These are phyloP conservation scores for Calonectria multiphialidica DNA, from an alignment of 2,329 filamentous ascomycete species.

Conservation along the genomic window DNA sequence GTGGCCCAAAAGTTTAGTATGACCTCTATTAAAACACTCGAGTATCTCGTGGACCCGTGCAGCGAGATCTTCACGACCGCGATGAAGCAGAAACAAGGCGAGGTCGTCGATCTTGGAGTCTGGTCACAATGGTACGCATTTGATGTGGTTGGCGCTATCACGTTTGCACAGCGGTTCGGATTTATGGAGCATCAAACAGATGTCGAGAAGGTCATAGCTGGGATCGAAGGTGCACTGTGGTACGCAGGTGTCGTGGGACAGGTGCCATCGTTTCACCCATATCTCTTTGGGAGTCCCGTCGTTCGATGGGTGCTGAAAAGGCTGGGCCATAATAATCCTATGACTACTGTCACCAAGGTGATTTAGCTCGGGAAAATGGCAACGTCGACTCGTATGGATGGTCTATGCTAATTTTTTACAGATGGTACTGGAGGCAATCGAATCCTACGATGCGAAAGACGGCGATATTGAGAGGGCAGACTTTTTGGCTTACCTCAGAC, in stretches of 20 bases:
- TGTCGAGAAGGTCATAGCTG: constrained; percentile 69
- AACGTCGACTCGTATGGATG: too few species aligned
- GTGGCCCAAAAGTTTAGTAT: neutral
- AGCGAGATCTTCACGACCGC: neutral
- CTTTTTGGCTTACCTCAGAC: neutral
- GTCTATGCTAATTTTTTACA: neutral
- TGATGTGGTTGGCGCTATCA: constrained; percentile 72
- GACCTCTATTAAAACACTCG: neutral
- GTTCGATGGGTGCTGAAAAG: neutral
- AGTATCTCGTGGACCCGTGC: neutral
- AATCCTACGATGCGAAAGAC: neutral
- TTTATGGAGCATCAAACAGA: constrained; percentile 72
- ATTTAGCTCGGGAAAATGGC: neutral
- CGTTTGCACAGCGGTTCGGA: constrained; percentile 70
- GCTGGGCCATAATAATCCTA: neutral
- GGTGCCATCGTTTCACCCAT: constrained; percentile 34
- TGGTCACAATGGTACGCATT: constrained; percentile 68
- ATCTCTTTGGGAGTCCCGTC: neutral
- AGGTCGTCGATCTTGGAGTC: neutral
- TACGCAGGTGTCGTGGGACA: constrained; percentile 40
- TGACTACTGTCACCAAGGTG: neutral
- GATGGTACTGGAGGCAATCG: neutral
- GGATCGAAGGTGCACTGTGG: constrained; percentile 39
- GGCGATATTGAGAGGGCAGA: neutral
- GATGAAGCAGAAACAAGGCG: neutral